Evolutionary conservation across 108 stramenopile species (phyloP), one percentile per base, ranked within the genome.

Genomic region (Cafeteria roenbergensis): DNA sequence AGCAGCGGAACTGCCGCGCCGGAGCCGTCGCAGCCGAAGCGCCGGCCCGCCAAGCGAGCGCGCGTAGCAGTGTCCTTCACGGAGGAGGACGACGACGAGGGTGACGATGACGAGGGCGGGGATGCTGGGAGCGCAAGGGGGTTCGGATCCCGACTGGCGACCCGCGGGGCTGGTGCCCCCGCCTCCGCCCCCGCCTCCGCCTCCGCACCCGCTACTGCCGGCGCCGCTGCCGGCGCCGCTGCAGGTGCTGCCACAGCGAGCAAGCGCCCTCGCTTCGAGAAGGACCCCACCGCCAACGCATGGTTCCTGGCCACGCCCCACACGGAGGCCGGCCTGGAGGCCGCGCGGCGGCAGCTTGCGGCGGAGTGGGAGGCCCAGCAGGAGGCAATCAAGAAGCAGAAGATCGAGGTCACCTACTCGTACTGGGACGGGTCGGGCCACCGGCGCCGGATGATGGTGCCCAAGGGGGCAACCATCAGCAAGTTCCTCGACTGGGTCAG

Each of bases 361-460:
- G 54, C 71, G 66, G 90, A 94, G 64, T 94, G 92, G 92, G 53
- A 80, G 36, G 76, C 82, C 38, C 51, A 70, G 29, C 91, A 97
- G 73, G 83, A 81, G 35, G 52, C 51, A 36, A 81, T 88, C 27
- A 88, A 93, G 64, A 71, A 81, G 55, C 89, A 93, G 72, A 22
- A 72, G 55, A 65, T 95, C 37, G 84, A 90, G 71, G 88, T 97
- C 35, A 90, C 87, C 17, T 94, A 93, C 79, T 85, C 82, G 1
- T 98, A 94, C 71, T 98, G 91, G 91, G 94, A 95, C 66, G 96
- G 96, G 3, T 81, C 86, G 0, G 96, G 96, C 0, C 93, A 98
- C 78, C 74, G 96, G 53, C 75, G 90, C 55, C 70, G 68, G 9
- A 75, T 90, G 8, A 57, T 36, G 9, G 80, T 88, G 14, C 69